A percentile compares a stretch with the other conserved stretches of the same genome.
These are phyloP conservation scores for Sporothrix pallida DNA, from an alignment of 2,329 filamentous ascomycete species.

Conservation along the genomic window DNA sequence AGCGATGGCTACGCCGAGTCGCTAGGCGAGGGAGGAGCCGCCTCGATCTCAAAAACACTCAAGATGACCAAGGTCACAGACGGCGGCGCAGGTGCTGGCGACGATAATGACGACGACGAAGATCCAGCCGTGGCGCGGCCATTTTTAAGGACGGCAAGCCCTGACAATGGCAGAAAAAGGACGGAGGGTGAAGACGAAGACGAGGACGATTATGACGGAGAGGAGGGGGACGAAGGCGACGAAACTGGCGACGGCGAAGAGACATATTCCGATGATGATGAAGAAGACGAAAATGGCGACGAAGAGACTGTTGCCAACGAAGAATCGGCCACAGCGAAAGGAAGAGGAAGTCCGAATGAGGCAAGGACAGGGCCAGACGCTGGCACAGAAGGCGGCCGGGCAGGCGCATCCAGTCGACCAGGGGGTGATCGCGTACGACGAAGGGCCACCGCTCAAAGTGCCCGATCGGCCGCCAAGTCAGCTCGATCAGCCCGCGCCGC, in stretches of 20 bases:
- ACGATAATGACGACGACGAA: constrained; percentile 62
- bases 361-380: background rate
- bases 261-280: constrained; percentile 42
- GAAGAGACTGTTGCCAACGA: background rate
- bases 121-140: constrained; percentile 63
- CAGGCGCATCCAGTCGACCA: background rate
- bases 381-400: background rate
- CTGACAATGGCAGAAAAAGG: constrained; percentile 46
- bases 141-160: constrained; percentile 62
- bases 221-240: constrained; percentile 40
- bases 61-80: constrained; percentile 15
- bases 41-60: constrained; percentile 31
- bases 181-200: constrained; percentile 36
- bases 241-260: constrained; percentile 30
- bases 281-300: constrained; percentile 35
- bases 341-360: background rate
- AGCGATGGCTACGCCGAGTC: constrained; percentile 35
- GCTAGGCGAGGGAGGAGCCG: constrained; percentile 31
- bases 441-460: background rate
- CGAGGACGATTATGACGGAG: constrained; percentile 45
- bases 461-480: constrained; percentile 17
- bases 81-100: constrained; percentile 30
- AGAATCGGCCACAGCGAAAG: background rate
- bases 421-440: background rate
- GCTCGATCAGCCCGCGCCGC: constrained; percentile 27